Base-by-base conservation (phyloP, 306 rosid genomes). In the Lotus japonicus region DNA sequence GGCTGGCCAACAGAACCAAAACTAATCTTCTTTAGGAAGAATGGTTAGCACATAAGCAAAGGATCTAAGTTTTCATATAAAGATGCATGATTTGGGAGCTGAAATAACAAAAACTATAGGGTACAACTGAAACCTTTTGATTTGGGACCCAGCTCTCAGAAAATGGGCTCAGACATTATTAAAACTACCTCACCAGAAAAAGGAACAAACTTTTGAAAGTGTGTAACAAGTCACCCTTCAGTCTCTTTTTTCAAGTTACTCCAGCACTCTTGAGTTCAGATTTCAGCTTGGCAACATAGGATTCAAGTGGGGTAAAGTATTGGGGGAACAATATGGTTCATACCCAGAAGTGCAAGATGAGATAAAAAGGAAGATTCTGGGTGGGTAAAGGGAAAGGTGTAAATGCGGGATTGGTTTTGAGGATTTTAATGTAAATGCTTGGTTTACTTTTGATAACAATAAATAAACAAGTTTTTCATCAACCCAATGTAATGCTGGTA, bases 31-130 rank as follows among this genome's bases (percentile, higher is more conserved):
- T 46, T 56, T 46, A 13, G 46, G 72, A 50, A 28, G 56, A 11
- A 71, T 4, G 58, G 3, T 21, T 56, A 83, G 68, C 73, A 63
- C 70, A 14, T 13, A 75, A 39, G 67, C 64, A 45, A 42, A 38
- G 42, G 65, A 76, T 39, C 21, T 73, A 19, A 14, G 51, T 38
- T 83, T 69, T 70, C 77, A 68, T 61, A 21, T 67, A 66, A 56
- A 69, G 76, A 70, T 31, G 77, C 48, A 50, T 62, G 72, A 73
- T 68, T 56, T 58, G 43, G 66, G 61, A 79, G 78, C 86, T 51
- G 65, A 46, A 46, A 13, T 46, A 13, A 46, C 19, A 10, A 41
- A 10, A 41, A 41, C n/a, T 50, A 33, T 65, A 35, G 28, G 72
- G 33, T 41, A 70, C 77, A 76, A 19, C 54, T 58, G 73, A 53